These are phyloP conservation scores for Coemansia sp. DNA, from an alignment of 192 early-diverging fungal species.

Conservation along the genomic window DNA sequence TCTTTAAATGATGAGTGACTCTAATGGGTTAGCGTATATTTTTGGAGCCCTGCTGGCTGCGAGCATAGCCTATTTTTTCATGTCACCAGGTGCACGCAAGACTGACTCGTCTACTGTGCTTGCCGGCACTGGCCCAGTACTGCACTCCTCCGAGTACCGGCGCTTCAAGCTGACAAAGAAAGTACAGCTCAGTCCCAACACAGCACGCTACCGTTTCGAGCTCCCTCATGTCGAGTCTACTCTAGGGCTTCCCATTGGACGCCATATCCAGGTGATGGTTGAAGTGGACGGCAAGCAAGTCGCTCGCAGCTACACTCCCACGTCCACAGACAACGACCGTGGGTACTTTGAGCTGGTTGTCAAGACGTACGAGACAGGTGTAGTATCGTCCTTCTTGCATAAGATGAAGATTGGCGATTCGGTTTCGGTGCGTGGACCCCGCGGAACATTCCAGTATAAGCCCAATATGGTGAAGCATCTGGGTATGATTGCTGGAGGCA, in stretches of 20 bases:
- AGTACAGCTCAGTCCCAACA: constrained; percentile 75
- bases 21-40: not conserved
- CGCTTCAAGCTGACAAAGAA: constrained; percentile 77
- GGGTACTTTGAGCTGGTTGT: constrained; percentile 90
- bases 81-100: constrained; percentile 9
- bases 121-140: constrained; percentile 41
- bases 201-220: constrained; percentile 86
- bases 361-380: constrained; percentile 86
- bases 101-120: constrained; percentile 3
- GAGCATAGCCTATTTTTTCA: constrained; percentile 34
- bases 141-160: constrained; percentile 71
- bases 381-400: constrained; percentile 71
- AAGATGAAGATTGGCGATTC: constrained; percentile 70
- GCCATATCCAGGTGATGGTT: constrained; percentile 87
- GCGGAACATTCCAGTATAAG: constrained; percentile 83
- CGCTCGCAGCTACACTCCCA: constrained; percentile 88
- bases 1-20: constrained; percentile 6
- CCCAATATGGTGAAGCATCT: constrained; percentile 75
- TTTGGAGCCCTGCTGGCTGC: constrained; percentile 36
- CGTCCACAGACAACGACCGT: constrained; percentile 74
- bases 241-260: constrained; percentile 90
- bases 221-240: constrained; percentile 64
- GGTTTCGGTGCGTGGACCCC: constrained; percentile 80
- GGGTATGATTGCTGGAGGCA: constrained; percentile 94
- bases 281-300: constrained; percentile 80